phyloP scores from a whole-genome alignment of 129 eudicot species.

The Helichrysum umbraculigerum region DNA sequence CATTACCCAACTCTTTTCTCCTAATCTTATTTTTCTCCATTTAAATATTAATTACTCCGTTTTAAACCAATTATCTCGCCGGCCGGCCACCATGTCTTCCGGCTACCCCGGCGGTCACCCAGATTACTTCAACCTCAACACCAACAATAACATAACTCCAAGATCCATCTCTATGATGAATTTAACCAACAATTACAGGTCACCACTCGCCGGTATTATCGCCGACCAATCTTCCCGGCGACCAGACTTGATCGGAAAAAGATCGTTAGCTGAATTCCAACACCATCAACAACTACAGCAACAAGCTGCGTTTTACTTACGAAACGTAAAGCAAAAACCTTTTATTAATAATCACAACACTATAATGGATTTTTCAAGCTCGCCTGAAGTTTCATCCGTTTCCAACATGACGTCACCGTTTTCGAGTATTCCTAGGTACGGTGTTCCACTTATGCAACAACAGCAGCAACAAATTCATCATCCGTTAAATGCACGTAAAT shows the following conservation, averaged over 20 bases:
- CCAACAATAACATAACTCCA: conserved; percentile 30
- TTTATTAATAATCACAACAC: not conserved
- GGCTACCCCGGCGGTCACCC: conserved; percentile 54
- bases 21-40: not conserved
- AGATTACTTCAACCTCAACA: conserved; percentile 40
- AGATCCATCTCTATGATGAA: conserved; percentile 44
- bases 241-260: conserved; percentile 36
- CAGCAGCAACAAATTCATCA: not conserved
- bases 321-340: conserved; percentile 39
- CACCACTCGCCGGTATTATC: conserved; percentile 36
- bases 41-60: not conserved
- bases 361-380: conserved; percentile 25
- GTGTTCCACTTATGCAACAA: conserved; percentile 38
- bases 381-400: conserved; percentile 37
- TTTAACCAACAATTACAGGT: conserved; percentile 23
- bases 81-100: conserved; percentile 51
- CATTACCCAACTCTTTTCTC: conserved; percentile 17
- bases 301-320: conserved; percentile 42
- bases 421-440: conserved; percentile 30
- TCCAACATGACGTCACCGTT: conserved; percentile 28
- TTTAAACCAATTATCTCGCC: not conserved
- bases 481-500: conserved; percentile 7
- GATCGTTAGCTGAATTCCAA: conserved; percentile 43
- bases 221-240: conserved; percentile 31
- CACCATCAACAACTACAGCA: conserved; percentile 50